These are phyloP conservation scores for Lasiosphaeria hispida DNA, from an alignment of 495 filamentous ascomycete species.

Conservation along the genomic window DNA sequence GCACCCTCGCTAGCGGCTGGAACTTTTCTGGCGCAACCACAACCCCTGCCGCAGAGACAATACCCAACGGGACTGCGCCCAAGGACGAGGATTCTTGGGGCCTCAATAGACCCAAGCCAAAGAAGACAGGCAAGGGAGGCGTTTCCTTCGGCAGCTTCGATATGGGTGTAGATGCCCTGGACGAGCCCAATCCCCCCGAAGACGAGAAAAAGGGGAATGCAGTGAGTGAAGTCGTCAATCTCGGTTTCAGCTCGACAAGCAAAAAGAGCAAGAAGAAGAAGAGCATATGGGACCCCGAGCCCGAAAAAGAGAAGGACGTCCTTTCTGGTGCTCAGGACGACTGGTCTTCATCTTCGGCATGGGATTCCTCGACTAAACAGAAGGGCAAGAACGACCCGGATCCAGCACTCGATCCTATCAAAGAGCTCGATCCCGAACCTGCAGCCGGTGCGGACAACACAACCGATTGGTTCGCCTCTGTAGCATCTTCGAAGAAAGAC, in stretches of 20 bases:
- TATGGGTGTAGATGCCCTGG: conserved; percentile 31
- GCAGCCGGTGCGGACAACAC: conserved; percentile 21
- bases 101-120: conserved; percentile 38
- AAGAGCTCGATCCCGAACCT: conserved; percentile 30
- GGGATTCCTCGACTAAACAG: conserved; percentile 31
- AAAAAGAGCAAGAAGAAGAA: conserved; percentile 42
- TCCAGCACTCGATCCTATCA: conserved; percentile 24
- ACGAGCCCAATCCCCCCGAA: conserved; percentile 14
- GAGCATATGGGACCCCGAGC: conserved; percentile 27
- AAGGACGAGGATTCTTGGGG: conserved; percentile 40
- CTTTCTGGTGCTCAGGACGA: conserved; percentile 22
- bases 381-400: conserved; percentile 30
- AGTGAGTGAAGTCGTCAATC: conserved; percentile 25
- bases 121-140: conserved; percentile 40
- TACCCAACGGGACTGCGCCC: too few relatives aligned
- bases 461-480: conserved; percentile 35
- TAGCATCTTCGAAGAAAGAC: conserved; percentile 28
- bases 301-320: conserved; percentile 29
- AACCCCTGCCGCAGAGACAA: conserved; percentile 9
- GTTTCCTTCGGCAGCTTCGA: conserved; percentile 37
- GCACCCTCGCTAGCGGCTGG: conserved; percentile 9
- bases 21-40: conserved; percentile 29
- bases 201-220: conserved; percentile 22
- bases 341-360: conserved; percentile 6
- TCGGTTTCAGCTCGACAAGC: conserved; percentile 29